phyloP scores from a whole-genome alignment of 352 stramenopile species.

The Plasmopara muralis region DNA sequence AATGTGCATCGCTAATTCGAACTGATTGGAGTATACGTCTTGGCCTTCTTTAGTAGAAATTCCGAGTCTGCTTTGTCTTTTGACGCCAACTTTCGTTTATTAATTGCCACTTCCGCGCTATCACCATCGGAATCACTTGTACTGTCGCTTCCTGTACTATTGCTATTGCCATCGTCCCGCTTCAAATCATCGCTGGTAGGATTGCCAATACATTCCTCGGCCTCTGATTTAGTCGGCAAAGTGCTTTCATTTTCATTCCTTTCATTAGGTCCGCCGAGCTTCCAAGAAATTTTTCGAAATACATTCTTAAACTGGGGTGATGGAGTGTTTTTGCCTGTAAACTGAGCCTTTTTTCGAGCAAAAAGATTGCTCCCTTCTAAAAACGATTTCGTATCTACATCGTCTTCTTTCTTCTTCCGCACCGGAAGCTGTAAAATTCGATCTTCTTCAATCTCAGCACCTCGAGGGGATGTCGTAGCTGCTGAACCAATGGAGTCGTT shows the following conservation, averaged over 20 bases:
- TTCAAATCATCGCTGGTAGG: conserved; percentile 10
- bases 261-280: conserved; percentile 16
- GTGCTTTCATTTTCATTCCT: conserved; percentile 13
- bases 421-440: conserved; percentile 59
- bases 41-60: conserved; percentile 66
- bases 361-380: conserved; percentile 36
- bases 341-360: conserved; percentile 38
- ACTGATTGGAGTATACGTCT: conserved; percentile 63
- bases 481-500: conserved; percentile 18
- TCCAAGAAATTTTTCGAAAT: conserved; percentile 77
- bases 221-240: conserved; percentile 3
- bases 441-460: conserved; percentile 25
- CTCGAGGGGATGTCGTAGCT: conserved; percentile 10
- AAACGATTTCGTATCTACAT: conserved; percentile 40
- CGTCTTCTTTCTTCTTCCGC: conserved; percentile 48
- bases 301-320: conserved; percentile 71
- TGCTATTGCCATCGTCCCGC: conserved; percentile 23
- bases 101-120: conserved; percentile 11
- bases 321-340: conserved; percentile 23
- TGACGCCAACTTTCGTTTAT: conserved; percentile 63
- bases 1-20: conserved; percentile 34
- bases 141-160: conserved; percentile 23
- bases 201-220: conserved; percentile 5
- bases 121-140: conserved; percentile 8
- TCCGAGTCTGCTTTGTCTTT: conserved; percentile 42